Evolutionary conservation across 495 filamentous ascomycete species (phyloP), one percentile per base, ranked within the genome.

Genomic region (Aspergillus indologenus): DNA sequence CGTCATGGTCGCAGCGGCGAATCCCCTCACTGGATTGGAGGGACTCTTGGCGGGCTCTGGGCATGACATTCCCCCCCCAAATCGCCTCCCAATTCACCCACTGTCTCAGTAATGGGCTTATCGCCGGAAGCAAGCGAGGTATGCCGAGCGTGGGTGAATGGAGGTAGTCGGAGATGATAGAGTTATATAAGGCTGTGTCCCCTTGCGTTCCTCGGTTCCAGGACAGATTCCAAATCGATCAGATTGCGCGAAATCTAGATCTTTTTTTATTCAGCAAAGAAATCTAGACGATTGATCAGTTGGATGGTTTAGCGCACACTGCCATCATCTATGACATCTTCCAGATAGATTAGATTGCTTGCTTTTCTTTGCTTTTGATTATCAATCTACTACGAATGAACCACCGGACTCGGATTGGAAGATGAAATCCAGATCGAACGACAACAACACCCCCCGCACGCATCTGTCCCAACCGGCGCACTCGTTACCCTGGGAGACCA

Each of bases 381-480:
- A n/a, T n/a, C n/a, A n/a, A n/a, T n/a, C n/a, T n/a, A n/a, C n/a
- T n/a, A n/a, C 2, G 44, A 21, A 45, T 45, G 4, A 55, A 24
- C 51, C 19, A 15, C 19, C 22, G 42, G 18, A 51, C 51, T 50
- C 55, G 7, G 3, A 29, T 9, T 26, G 0, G 5, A 56, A 50
- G 60, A 58, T 56, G 54, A 48, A 21, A 45, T 53, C 52, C 55
- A 64, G 23, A 60, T 29, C 64, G 23, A 55, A 23, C 3, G 45
- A 21, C 49, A 19, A 49, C 0, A 3, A 29, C 18, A 12, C 54
- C 24, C 45, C 74, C 67, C 26, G 8, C 63, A 63, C 31, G 61
- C 59, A 2, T 68, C 48, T 91, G 19, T 83, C 81, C 9, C 71
- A 74, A 46, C 87, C 87, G 8, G 85, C 90, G 17, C 89, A 92